Evolutionary conservation across 2,329 filamentous ascomycete species (phyloP).

Genomic region (Dactylonectria macrodidyma): DNA sequence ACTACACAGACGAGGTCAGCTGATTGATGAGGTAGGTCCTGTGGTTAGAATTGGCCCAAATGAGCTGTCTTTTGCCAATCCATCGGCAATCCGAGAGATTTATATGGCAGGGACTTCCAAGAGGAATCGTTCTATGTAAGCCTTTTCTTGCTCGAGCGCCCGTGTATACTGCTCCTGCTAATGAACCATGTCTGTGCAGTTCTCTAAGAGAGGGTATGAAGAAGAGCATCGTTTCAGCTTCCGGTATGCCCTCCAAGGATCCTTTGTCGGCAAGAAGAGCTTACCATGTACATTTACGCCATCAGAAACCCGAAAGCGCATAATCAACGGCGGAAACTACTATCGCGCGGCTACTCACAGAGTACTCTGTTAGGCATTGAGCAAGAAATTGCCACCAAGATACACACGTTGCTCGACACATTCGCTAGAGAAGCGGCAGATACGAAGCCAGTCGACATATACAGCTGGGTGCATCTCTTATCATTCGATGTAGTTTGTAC

Average conservation of each 20-base stretch:
- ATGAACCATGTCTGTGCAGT: conserved; percentile 3
- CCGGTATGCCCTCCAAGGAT: background rate
- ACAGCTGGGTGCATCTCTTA: background rate
- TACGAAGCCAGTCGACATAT: background rate
- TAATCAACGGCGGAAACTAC: conserved; percentile 1
- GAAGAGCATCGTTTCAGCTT: conserved; percentile 19
- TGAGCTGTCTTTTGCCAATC: conserved; percentile 16
- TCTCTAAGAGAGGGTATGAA: conserved; percentile 7
- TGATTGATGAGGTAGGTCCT: background rate
- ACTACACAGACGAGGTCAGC: too few species aligned
- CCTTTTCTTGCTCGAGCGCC: background rate
- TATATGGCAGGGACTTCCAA: conserved; percentile 9
- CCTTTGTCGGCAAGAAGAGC: too few species aligned
- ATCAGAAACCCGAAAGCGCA: conserved; percentile 8
- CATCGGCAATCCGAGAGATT: conserved; percentile 6
- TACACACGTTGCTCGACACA: conserved; percentile 1
- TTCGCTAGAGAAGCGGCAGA: background rate
- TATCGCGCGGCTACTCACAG: conserved; percentile 13
- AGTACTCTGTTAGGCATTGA: conserved; percentile 1
- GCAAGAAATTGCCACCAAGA: conserved; percentile 8
- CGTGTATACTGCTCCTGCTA: too few species aligned
- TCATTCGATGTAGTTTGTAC: conserved; percentile 19
- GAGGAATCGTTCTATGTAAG: conserved; percentile 15
- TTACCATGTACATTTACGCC: too few species aligned
- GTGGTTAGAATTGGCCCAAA: conserved; percentile 18